Percentiles rank a stretch among this genome's conserved stretches.
Evolutionary conservation across 1,284 basidiomycete species (phyloP).

Genomic region (Stygiomarasmius scandens): DNA sequence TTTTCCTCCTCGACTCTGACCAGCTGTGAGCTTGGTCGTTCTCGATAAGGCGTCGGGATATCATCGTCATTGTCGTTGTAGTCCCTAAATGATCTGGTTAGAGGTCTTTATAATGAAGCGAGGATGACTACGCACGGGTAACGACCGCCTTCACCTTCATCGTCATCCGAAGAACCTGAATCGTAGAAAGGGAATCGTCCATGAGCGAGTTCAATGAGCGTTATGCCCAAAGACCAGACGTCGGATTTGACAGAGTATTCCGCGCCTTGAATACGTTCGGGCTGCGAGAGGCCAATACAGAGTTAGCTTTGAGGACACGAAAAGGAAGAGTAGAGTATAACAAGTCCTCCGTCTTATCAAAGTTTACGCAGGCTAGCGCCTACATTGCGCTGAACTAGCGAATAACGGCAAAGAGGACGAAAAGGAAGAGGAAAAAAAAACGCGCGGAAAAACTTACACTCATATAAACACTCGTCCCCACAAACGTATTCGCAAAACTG

Average conservation of each 20-base stretch:
- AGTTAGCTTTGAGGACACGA: no score
- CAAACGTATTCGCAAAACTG: slow-evolving; percentile 97
- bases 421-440: background rate
- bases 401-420: background rate
- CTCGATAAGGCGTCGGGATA: no score
- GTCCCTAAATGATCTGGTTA: no score
- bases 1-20: background rate
- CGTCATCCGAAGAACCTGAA: slow-evolving; percentile 55
- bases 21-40: background rate
- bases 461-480: slow-evolving; percentile 99
- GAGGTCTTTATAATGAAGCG: no score
- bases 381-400: slow-evolving; percentile 4
- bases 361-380: no score
- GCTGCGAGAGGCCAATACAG: no score
- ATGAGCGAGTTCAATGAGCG: slow-evolving; percentile 90
- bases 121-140: no score
- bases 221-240: slow-evolving; percentile 96
- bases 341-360: no score
- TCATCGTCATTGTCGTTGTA: no score
- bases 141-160: slow-evolving; percentile 44
- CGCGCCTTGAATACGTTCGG: slow-evolving; percentile 97
- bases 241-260: slow-evolving; percentile 98
- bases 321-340: no score
- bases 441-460: slow-evolving; percentile 67
- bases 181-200: slow-evolving; percentile 91